Conservation (phyloP, 495 filamentous ascomycete genomes). For the Penicillium soppii region DNA sequence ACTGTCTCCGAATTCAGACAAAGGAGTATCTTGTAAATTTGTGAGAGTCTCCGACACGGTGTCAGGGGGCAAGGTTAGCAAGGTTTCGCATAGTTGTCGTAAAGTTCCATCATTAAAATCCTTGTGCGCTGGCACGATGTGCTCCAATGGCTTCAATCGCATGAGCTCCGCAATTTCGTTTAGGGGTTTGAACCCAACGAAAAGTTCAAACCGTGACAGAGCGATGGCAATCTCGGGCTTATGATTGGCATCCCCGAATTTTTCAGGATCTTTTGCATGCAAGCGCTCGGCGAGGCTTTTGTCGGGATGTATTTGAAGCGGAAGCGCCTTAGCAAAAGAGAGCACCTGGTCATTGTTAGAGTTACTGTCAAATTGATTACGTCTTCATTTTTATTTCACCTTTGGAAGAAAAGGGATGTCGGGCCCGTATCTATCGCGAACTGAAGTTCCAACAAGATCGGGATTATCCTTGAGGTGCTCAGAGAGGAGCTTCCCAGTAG, state of each 20-base stretch:
- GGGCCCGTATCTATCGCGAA: conserved; percentile 55
- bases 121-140: conserved; percentile 47
- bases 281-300: conserved; percentile 62
- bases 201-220: conserved; percentile 68
- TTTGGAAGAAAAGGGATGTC: conserved; percentile 74
- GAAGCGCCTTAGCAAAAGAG: conserved; percentile 72
- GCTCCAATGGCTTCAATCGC: conserved; percentile 45
- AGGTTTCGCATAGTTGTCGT: conserved; percentile 50
- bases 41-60: conserved; percentile 47
- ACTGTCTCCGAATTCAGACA: conserved; percentile 46
- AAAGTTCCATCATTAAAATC: conserved; percentile 57
- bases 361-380: not conserved
- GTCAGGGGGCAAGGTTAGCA: conserved; percentile 53
- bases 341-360: conserved; percentile 48
- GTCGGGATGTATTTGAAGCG: conserved; percentile 73
- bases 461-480: conserved; percentile 61
- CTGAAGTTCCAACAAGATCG: conserved; percentile 60
- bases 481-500: conserved; percentile 59
- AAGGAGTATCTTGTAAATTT: conserved; percentile 42
- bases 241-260: conserved; percentile 73
- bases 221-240: conserved; percentile 80
- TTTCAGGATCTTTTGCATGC: conserved; percentile 57
- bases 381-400: conserved; percentile 23
- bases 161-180: conserved; percentile 57
- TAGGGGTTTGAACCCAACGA: conserved; percentile 69